Percentiles rank a stretch among this genome's conserved stretches.
phyloP scores from a whole-genome alignment of 2,329 filamentous ascomycete species.

The Talaromyces marneffei region DNA sequence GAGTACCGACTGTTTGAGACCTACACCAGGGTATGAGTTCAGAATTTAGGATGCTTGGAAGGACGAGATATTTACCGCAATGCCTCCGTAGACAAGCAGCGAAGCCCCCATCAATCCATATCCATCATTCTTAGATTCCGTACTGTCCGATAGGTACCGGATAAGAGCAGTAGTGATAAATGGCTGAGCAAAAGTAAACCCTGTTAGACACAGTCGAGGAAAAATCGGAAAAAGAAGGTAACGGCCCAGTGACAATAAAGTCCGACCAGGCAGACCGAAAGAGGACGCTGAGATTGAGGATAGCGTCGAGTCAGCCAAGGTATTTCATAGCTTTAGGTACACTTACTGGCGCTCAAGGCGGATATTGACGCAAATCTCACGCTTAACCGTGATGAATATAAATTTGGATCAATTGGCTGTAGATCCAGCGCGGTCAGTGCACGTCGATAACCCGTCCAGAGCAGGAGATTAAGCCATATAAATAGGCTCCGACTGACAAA shows the following conservation, averaged over 20 bases:
- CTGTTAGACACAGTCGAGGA: neutral
- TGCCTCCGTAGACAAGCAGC: neutral
- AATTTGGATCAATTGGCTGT: neutral
- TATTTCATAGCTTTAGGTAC: neutral
- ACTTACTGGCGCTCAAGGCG: neutral
- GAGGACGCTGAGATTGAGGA: neutral
- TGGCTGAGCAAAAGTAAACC: neutral
- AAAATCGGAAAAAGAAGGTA: neutral
- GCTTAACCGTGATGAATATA: neutral
- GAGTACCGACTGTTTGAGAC: slow-evolving; percentile 1
- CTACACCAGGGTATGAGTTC: neutral
- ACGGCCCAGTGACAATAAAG: neutral
- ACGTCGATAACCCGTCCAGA: slow-evolving; percentile 4
- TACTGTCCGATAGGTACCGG: neutral
- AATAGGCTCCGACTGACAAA: neutral
- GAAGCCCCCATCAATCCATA: neutral
- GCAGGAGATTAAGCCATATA: neutral
- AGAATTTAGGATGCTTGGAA: neutral
- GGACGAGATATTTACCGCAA: neutral
- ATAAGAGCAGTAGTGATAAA: slow-evolving; percentile 2
- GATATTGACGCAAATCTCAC: neutral
- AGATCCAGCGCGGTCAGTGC: neutral
- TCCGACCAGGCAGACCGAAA: neutral
- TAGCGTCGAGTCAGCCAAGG: neutral
- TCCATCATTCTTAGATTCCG: neutral